Base-by-base conservation (phyloP, 179 eudicot genomes). In the Pouteria campechiana region DNA sequence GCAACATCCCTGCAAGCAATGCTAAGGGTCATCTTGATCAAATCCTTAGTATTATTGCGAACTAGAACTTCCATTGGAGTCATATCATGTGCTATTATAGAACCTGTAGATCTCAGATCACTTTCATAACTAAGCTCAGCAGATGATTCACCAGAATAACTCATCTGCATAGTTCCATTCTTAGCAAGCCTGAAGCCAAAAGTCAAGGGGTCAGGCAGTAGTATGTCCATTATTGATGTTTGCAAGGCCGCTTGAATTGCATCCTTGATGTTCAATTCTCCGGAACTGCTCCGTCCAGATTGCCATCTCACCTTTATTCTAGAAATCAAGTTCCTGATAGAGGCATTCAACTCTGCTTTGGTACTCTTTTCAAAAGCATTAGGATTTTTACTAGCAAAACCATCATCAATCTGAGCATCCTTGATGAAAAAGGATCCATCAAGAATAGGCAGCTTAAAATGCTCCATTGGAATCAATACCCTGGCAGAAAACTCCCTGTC, bases 171-270 rank as follows among this genome's bases (percentile, higher is more conserved):
- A 8, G 44, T 49, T 42, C 46, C 38, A 34, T 19, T 56, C 32
- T 64, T 76, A 50, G 76, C 68, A 48, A 86, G 80, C 57, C 78
- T 74, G 63, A 90, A 90, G 37, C 96, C 87, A 58, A 82, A 87
- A 2, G 96, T 90, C 67, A 90, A 62, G 41, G 96, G 98, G 53
- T 90, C 98, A 1, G 96, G 98, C 18, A 90, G 75, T 42, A 90
- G 63, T 30, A 90, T 96, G 53, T 90, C 98, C 94, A 90, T 90
- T 32, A 90, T 76, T 14, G 98, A 79, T 38, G 95, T 72, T 68
- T 90, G 98, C 29, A 86, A 87, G n/a, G 98, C 95, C 4, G 95
- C 89, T 54, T 75, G 92, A 73, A 79, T 64, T 14, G 96, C 84
- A 15, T 90, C 94, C 58, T 82, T 90, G 47, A 90, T 90, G 58